phyloP scores from a whole-genome alignment of 768 basidiomycete species.

The Phlebiopsis flavidoalba region DNA sequence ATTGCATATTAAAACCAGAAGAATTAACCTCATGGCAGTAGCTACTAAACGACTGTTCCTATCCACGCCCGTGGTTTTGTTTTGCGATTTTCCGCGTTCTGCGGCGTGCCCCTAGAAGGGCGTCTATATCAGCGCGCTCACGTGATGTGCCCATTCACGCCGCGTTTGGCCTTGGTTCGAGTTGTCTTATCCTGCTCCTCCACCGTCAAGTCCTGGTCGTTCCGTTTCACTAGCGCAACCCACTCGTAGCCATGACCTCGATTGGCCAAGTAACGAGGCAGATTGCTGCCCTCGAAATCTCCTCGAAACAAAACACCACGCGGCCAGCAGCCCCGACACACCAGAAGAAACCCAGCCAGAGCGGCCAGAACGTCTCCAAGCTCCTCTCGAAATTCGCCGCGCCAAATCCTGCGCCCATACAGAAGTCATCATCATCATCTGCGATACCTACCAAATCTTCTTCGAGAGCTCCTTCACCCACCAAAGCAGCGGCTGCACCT shows the following conservation, averaged over 20 bases:
- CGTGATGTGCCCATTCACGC: no score
- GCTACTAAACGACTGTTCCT: no score
- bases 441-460: slow-evolving; percentile 10
- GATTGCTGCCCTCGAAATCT: slow-evolving; percentile 65
- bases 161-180: no score
- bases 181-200: no score
- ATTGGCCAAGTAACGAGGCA: slow-evolving; percentile 55
- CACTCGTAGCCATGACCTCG: slow-evolving; percentile 36
- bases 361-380: slow-evolving; percentile 51
- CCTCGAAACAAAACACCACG: slow-evolving; percentile 39
- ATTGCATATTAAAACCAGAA: no score
- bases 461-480: slow-evolving; percentile 27
- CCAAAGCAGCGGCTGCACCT: slow-evolving; percentile 8
- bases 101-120: no score
- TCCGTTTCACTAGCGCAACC: no score
- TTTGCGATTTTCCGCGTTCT: no score
- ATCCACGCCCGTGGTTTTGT: no score
- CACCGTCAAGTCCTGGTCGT: no score
- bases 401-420: slow-evolving; percentile 41
- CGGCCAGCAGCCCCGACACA: slow-evolving; percentile 28
- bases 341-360: slow-evolving; percentile 53
- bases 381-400: slow-evolving; percentile 71
- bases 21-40: no score
- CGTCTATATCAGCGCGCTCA: no score
- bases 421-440: slow-evolving; percentile 16